A percentile compares a stretch with the other conserved stretches of the same genome.
phyloP scores from a whole-genome alignment of 23 red algal species.

The Chondrus crispus region DNA sequence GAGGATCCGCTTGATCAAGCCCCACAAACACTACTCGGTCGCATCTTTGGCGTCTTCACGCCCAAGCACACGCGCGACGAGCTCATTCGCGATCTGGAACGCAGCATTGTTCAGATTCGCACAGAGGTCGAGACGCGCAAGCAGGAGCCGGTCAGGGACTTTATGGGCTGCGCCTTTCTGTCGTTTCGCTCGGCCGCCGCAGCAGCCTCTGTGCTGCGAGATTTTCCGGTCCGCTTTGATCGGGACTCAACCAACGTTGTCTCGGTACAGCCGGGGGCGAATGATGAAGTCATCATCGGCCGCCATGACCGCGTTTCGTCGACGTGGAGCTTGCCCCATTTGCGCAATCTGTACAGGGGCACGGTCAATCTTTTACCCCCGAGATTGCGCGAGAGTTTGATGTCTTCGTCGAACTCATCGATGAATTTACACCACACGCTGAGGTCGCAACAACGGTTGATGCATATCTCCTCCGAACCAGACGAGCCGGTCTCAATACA shows the following conservation, averaged over 20 bases:
- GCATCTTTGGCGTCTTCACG: conserved; percentile 11
- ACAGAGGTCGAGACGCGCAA: conserved; percentile 34
- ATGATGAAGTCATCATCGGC: conserved; percentile 17
- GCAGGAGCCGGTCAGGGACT: conserved; percentile 47
- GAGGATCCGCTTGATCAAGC: background rate
- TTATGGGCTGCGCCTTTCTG: conserved; percentile 76
- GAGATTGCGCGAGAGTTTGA: background rate
- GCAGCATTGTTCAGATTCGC: conserved; percentile 12
- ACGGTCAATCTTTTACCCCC: conserved; percentile 35
- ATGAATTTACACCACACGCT: background rate
- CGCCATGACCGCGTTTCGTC: conserved; percentile 19
- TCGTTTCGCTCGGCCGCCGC: conserved; percentile 54
- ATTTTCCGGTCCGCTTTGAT: conserved; percentile 68
- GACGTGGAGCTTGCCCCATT: conserved; percentile 24
- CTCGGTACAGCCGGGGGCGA: background rate
- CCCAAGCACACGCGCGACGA: conserved; percentile 11
- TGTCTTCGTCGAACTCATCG: background rate
- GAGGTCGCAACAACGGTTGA: conserved; percentile 9
- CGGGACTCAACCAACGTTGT: background rate
- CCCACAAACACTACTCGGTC: background rate
- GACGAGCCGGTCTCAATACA: background rate
- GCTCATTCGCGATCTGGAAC: conserved; percentile 34
- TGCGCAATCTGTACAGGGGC: conserved; percentile 40
- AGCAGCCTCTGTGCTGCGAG: conserved; percentile 39
- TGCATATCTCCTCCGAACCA: background rate